Evolutionary conservation across 441 rosid species (phyloP), one percentile per base, ranked within the genome.

Genomic region (Gossypium gossypioides): DNA sequence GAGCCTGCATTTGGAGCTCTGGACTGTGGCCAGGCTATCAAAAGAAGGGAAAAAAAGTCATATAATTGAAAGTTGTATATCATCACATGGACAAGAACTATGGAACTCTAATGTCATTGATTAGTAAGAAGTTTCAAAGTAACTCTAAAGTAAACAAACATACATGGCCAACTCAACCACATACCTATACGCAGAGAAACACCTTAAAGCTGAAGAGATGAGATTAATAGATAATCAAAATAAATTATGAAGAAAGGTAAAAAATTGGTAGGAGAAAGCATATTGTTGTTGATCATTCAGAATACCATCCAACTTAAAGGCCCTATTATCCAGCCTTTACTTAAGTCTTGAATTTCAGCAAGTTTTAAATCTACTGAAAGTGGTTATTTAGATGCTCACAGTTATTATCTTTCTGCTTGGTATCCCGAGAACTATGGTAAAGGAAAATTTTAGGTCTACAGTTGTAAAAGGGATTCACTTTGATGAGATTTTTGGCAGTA

Each of bases 1-100:
- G 97, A 70, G 81, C 87, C 85, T 92, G 97, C 89, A 87, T 83
- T 77, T 84, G 86, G 78, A 83, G 86, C 76, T 83, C 92, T 4
- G 83, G 74, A 62, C 81, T 81, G 54, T 77, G 85, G 74, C 80
- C 89, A 81, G 81, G 85, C 92, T 86, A 75, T 59, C 24, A 72
- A 63, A 68, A 63, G 71, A 78, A 73, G 58, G 52, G 54, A 29
- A 32, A 52, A 18, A 29, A 16, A 12, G 4, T 42, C 19, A 44
- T 13, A 16, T 6, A 46, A n/a, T 24, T 66, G 19, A 25, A 69
- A 68, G 63, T 58, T 2, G 51, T 46, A 56, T 64, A 73, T 44
- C 60, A 32, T 9, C 12, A 37, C 6, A 68, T 12, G 3, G 9
- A 42, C 51, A 48, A 24, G 44, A 44, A 40, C n/a, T 34, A 12